These are phyloP conservation scores for Penicillium salamii DNA, from an alignment of 495 filamentous ascomycete species.

Conservation along the genomic window DNA sequence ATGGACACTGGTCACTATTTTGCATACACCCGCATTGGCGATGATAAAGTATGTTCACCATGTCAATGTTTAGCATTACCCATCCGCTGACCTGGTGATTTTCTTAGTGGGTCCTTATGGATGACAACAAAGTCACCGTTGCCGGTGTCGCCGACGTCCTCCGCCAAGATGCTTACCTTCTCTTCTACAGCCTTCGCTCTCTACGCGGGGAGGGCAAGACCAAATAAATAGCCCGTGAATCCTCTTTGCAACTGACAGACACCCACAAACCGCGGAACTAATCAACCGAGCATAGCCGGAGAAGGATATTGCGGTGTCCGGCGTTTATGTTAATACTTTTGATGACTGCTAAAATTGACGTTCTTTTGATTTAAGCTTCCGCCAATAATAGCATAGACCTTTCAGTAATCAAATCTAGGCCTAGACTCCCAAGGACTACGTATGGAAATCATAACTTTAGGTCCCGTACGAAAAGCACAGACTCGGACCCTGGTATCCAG, in stretches of 20 bases:
- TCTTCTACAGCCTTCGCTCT: constrained; percentile 78
- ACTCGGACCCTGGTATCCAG: too few species aligned
- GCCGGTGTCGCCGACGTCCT: constrained; percentile 78
- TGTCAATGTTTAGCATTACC: too few species aligned
- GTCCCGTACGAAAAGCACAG: too few species aligned
- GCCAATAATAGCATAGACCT: too few species aligned
- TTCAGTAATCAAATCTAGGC: neutral
- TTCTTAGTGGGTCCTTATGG: constrained; percentile 83
- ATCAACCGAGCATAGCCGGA: neutral
- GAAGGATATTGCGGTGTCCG: neutral
- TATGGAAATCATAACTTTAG: too few species aligned
- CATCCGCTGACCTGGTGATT: constrained; percentile 12
- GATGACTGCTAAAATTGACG: neutral
- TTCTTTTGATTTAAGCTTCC: neutral
- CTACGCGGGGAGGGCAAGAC: constrained; percentile 28
- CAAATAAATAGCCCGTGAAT: neutral
- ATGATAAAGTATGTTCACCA: constrained; percentile 59
- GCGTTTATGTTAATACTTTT: neutral
- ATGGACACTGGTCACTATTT: constrained; percentile 90
- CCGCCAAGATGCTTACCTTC: constrained; percentile 74
- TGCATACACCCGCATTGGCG: constrained; percentile 71
- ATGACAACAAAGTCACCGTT: constrained; percentile 84
- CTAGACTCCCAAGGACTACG: neutral
- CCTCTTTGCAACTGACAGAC: neutral
- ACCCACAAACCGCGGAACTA: neutral